phyloP scores from a whole-genome alignment of 441 rosid species.

The Pelargonium hybrid region DNA sequence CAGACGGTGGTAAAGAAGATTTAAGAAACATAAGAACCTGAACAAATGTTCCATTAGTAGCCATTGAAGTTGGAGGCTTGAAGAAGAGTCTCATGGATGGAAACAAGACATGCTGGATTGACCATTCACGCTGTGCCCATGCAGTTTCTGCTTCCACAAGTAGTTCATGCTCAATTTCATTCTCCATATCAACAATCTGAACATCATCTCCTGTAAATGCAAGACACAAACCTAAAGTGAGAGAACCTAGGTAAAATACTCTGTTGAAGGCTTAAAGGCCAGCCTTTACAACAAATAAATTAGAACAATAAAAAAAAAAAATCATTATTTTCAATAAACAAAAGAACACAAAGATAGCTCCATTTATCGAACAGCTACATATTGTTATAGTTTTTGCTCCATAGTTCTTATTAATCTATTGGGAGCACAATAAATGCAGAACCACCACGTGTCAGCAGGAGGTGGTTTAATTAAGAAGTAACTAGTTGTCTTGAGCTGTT shows the following conservation, averaged over 20 bases:
- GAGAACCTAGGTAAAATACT: background rate
- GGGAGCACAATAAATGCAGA: no score
- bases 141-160: conserved; percentile 71
- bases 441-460: no score
- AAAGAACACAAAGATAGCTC: background rate
- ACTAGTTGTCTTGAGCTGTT: no score
- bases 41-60: conserved; percentile 80
- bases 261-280: background rate
- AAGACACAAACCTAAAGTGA: background rate
- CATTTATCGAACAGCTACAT: background rate
- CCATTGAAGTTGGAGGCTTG: conserved; percentile 78
- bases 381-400: background rate
- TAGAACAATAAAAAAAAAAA: background rate
- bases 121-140: conserved; percentile 97
- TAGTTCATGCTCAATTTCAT: conserved; percentile 46
- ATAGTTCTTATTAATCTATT: background rate
- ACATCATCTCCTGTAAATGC: conserved; percentile 28
- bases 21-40: conserved; percentile 30
- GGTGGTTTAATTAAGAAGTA: no score
- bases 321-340: no score
- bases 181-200: conserved; percentile 25
- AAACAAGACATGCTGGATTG: conserved; percentile 83
- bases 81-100: conserved; percentile 83
- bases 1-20: conserved; percentile 3
- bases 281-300: background rate